Conservation (phyloP, 2,329 filamentous ascomycete species). For the Boeremia exigua region DNA sequence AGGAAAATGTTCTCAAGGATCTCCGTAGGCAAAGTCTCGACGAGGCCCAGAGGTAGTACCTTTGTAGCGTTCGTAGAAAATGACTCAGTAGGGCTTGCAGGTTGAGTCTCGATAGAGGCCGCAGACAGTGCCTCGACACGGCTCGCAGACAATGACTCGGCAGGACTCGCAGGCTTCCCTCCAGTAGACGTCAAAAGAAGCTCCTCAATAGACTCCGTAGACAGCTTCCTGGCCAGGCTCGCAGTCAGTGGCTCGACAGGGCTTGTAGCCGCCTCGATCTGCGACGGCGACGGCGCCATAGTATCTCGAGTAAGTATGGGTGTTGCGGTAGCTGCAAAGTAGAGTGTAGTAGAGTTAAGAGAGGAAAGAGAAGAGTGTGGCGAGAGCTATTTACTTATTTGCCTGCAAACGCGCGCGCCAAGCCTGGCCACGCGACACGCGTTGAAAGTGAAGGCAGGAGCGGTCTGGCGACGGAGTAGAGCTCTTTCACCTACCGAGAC, state of each 20-base stretch:
- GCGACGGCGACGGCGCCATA: neutral
- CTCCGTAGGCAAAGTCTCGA: neutral
- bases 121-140: too few relatives aligned
- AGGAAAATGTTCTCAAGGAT: neutral
- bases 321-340: neutral
- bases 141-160: too few relatives aligned
- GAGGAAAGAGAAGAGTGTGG: neutral
- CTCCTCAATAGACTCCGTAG: too few relatives aligned
- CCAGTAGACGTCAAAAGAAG: too few relatives aligned
- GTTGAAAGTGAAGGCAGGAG: neutral
- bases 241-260: too few relatives aligned
- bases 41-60: too few relatives aligned
- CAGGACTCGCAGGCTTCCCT: too few relatives aligned
- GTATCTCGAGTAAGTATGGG: neutral
- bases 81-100: too few relatives aligned
- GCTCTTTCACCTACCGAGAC: neutral
- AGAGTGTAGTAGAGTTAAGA: neutral
- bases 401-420: neutral
- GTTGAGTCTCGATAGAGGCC: too few relatives aligned
- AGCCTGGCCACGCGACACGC: neutral
- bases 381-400: neutral
- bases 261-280: neutral
- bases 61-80: too few relatives aligned
- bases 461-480: neutral
- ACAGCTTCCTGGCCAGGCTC: too few relatives aligned